Base-by-base conservation (phyloP, 441 rosid species). In the Macaranga tanarius region DNA sequence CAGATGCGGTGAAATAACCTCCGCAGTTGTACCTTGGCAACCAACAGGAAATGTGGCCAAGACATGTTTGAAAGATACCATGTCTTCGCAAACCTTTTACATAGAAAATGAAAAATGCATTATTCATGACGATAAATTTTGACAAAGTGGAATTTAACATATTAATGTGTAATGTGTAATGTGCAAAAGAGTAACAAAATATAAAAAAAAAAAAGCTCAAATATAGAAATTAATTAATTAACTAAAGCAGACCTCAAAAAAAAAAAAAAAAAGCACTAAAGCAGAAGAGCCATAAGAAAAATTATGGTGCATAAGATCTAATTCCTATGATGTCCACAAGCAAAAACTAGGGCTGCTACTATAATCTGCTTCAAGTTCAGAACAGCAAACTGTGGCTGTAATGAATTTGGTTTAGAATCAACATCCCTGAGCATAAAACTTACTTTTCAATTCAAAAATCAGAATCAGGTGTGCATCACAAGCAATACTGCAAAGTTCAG, bases 1-100 rank as follows among this genome's bases (percentile, higher is more conserved):
- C 60, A 92, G 73, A 82, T 90, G 95, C 50, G 94, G 92, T 31
- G 93, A 89, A 67, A 90, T 84, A 67, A 89, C 90, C 48, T 80
- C 34, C 26, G 76, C 78, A 16, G 81, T 74, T 69, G 84, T 82
- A 64, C 89, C 96, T 79, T 67, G 69, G 79, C 86, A 87, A 26
- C 83, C 85, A 65, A 62, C 80, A 31, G 89, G 92, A 73, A 88
- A 86, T 77, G 76, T 76, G 38, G 86, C 85, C 82, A 92, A 75
- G 51, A 90, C 74, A 77, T 19, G 25, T 55, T 34, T 67, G 60
- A 67, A 67, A 67, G 70, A 67, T 19, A 67, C 26, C 9, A 3
- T 34, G 16, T 19, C 71, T 5, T 52, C 20, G 69, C 40, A 25
- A 48, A 47, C 56, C 69, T 65, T 47, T 10, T 16, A 5, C 38